A percentile compares a stretch with the other conserved stretches of the same genome.
phyloP scores from a whole-genome alignment of 2,329 filamentous ascomycete species.

The Leptographium wingfieldii region DNA sequence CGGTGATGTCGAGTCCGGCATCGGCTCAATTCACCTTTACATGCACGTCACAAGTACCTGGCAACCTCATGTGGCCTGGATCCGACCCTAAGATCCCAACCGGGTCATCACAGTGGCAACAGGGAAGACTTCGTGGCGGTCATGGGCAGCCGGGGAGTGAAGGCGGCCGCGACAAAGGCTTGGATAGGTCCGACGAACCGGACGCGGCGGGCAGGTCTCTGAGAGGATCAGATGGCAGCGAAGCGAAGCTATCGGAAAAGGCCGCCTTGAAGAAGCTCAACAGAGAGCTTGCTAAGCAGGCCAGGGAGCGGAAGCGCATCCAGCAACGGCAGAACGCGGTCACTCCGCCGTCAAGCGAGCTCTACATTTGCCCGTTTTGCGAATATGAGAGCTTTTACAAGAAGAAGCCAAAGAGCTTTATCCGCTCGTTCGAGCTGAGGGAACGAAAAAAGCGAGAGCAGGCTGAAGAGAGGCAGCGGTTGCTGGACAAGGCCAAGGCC shows the following conservation, averaged over 20 bases:
- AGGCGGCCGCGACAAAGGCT: not conserved
- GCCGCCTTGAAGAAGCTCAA: constrained; percentile 54
- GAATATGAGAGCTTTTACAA: constrained; percentile 96
- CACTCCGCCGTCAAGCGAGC: constrained; percentile 60
- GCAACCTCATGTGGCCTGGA: constrained; percentile 56
- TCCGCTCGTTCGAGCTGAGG: constrained; percentile 88
- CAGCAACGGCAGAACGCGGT: constrained; percentile 67
- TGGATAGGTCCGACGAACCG: not conserved
- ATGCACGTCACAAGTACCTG: constrained; percentile 79
- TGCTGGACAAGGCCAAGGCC: constrained; percentile 87
- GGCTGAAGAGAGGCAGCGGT: constrained; percentile 69
- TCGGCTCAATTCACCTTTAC: constrained; percentile 94
- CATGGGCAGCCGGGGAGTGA: not conserved
- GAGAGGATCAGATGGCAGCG: not conserved
- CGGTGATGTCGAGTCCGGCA: constrained; percentile 48
- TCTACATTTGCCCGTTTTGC: constrained; percentile 97
- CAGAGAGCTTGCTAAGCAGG: constrained; percentile 62
- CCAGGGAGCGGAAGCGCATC: constrained; percentile 62
- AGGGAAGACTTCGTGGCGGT: constrained; percentile 1
- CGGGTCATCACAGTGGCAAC: constrained; percentile 3
- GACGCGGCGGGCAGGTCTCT: not conserved
- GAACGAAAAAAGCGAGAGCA: constrained; percentile 75
- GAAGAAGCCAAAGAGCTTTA: constrained; percentile 69
- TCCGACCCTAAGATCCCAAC: constrained; percentile 6
- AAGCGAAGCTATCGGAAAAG: constrained; percentile 20